Evolutionary conservation across 495 filamentous ascomycete species (phyloP).

Genomic region (Corynascus novoguineensis): DNA sequence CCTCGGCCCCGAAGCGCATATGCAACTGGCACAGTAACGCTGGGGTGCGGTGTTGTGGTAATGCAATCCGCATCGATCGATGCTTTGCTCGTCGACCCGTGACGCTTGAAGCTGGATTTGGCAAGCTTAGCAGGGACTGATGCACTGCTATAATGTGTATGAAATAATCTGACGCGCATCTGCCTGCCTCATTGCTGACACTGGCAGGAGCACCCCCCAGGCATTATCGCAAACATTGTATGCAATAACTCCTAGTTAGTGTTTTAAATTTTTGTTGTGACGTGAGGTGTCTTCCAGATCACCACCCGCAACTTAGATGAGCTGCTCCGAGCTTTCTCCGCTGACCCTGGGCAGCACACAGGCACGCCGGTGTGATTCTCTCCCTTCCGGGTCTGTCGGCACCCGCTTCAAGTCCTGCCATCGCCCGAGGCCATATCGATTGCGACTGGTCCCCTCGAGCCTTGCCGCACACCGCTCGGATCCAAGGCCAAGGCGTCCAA

Average conservation of each 20-base stretch:
- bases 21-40: too few species aligned
- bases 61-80: slow-evolving; percentile 15
- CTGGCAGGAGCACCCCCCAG: too few species aligned
- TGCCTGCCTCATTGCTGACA: slow-evolving; percentile 10
- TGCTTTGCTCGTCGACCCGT: neutral
- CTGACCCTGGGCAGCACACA: neutral
- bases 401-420: slow-evolving; percentile 10
- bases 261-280: slow-evolving; percentile 1
- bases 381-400: slow-evolving; percentile 19
- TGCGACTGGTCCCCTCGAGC: neutral
- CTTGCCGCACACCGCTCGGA: slow-evolving; percentile 2
- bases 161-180: neutral
- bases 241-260: too few species aligned
- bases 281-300: too few species aligned
- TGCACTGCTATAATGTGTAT: neutral
- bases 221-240: too few species aligned
- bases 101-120: slow-evolving; percentile 19
- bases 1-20: neutral
- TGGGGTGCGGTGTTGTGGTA: too few species aligned
- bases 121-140: slow-evolving; percentile 13
- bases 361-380: neutral
- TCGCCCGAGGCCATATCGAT: slow-evolving; percentile 8
- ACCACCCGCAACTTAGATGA: neutral
- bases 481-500: neutral
- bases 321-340: neutral